Evolutionary conservation across 768 basidiomycete species (phyloP), one percentile per base, ranked within the genome.

Genomic region (Collybiopsis luxurians): DNA sequence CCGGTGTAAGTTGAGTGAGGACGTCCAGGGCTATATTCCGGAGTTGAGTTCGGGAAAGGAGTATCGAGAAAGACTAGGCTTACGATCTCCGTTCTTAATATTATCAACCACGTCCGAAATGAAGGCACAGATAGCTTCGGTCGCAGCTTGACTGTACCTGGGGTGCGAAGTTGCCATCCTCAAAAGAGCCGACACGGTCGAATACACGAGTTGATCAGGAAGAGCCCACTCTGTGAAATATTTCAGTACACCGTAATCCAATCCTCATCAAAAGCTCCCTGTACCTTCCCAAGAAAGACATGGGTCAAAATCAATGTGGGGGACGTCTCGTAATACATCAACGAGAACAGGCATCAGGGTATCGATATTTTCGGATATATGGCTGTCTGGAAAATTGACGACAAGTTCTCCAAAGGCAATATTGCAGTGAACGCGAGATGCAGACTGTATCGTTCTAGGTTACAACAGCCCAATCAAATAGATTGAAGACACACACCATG

Each of bases 321-420:
- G 88, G 19, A 90, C 80, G 61, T 92, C 89, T 34, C 76, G 76
- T 31, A 94, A 75, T 26, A 93, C 76, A 61, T 84, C 86, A 19
- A 87, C 67, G 23, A 95, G 79, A 6, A 81, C 77, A 3, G 82
- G 77, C 43, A 90, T 71, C 21, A 87, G 63, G 17, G 75, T 76
- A 60, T 81, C 77, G 42, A 81, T 76, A 27, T 79, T 79, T n/a
- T 73, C 70, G 11, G 66, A 67, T 28, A 88, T 76, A 61, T 83
- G 79, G 6, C 69, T 64, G 38, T 83, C 74, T 0, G 87, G 77
- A 59, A 87, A 80, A 64, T 85, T 85, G 54, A 84, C 71, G 17
- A 90, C 81, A 52, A 92, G 77, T 65, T 92, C 86, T 36, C 88
- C 90, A 61, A 92, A 94, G 1, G 90, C 90, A 59, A 92, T 87